These are phyloP conservation scores for Cyberlindnera euphorbiiphila DNA, from an alignment of 805 yeast genomes.

Conservation along the genomic window DNA sequence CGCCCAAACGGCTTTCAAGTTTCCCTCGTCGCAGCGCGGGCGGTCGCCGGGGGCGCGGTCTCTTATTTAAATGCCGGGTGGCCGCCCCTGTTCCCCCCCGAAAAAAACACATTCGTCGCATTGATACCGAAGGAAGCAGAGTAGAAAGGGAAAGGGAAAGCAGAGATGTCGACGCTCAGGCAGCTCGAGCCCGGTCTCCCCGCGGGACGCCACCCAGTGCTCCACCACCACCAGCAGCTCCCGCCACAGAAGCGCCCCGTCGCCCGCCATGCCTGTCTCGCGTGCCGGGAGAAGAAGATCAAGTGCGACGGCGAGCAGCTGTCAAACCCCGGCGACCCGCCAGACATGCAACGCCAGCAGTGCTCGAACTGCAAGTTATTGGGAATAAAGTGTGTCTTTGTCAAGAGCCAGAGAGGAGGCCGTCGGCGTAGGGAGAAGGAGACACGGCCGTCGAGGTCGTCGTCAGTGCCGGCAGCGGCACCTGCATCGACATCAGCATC, in stretches of 20 bases:
- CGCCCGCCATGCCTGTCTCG: constrained; percentile 57
- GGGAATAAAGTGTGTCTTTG: constrained; percentile 50
- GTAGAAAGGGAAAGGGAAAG: no score
- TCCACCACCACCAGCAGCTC: background rate
- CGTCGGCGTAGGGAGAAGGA: constrained; percentile 41
- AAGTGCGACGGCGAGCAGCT: constrained; percentile 60
- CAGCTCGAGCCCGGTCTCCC: no score
- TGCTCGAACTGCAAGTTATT: constrained; percentile 49
- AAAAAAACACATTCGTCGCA: no score
- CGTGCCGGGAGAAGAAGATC: constrained; percentile 61
- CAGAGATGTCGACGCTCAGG: no score
- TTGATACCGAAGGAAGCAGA: no score
- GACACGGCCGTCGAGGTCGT: no score
- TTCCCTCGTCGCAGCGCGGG: no score
- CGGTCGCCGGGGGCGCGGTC: background rate
- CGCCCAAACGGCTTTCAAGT: no score
- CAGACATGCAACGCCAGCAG: constrained; percentile 26
- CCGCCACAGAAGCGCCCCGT: constrained; percentile 38
- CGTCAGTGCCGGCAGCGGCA: background rate
- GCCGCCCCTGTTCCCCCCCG: no score
- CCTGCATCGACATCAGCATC: constrained; percentile 1
- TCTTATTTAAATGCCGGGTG: constrained; percentile 6
- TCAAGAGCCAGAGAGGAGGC: constrained; percentile 56
- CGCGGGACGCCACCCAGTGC: background rate
- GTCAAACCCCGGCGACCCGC: constrained; percentile 25